These are phyloP conservation scores for Metschnikowia kunwiensis DNA, from an alignment of 805 yeast genomes.

Conservation along the genomic window DNA sequence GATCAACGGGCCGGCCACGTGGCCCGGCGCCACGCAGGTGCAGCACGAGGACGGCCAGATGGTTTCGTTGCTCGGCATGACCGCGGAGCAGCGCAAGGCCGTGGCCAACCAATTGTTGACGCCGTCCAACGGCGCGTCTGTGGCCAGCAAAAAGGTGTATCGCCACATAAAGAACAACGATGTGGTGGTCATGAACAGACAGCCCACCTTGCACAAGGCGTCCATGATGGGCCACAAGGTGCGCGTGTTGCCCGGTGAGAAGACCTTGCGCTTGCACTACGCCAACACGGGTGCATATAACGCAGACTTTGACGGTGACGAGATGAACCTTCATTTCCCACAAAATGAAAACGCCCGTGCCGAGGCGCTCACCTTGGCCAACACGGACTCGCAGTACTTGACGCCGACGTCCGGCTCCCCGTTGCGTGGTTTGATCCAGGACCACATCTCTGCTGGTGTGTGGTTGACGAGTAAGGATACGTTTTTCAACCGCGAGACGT, in stretches of 20 bases:
- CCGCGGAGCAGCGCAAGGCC: conserved; percentile 89
- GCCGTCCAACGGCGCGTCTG: conserved; percentile 63
- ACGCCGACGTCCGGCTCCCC: conserved; percentile 99
- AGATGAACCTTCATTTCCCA: conserved; percentile 99
- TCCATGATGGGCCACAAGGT: conserved; percentile 99
- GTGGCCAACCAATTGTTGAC: conserved; percentile 92
- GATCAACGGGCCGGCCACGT: conserved; percentile 92
- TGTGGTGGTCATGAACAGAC: conserved; percentile 97
- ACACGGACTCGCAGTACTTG: conserved; percentile 94
- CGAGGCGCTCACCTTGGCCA: conserved; percentile 91
- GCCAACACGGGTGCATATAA: conserved; percentile 99
- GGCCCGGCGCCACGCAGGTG: conserved; percentile 98
- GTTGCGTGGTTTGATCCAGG: conserved; percentile 97
- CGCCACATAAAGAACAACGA: conserved; percentile 94
- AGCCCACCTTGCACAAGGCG: conserved; percentile 97
- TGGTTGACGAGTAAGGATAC: conserved; percentile 95
- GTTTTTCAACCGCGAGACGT: conserved; percentile 84
- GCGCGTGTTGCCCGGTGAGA: conserved; percentile 94
- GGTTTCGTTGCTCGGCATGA: conserved; percentile 82
- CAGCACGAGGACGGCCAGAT: conserved; percentile 93
- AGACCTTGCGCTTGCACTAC: conserved; percentile 92
- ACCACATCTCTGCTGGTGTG: conserved; percentile 97
- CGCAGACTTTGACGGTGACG: conserved; percentile 99
- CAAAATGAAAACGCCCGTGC: conserved; percentile 97
- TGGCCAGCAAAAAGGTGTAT: conserved; percentile 84